phyloP scores from a whole-genome alignment of 2,329 filamentous ascomycete species.

The Colletotrichum euphorbiae region DNA sequence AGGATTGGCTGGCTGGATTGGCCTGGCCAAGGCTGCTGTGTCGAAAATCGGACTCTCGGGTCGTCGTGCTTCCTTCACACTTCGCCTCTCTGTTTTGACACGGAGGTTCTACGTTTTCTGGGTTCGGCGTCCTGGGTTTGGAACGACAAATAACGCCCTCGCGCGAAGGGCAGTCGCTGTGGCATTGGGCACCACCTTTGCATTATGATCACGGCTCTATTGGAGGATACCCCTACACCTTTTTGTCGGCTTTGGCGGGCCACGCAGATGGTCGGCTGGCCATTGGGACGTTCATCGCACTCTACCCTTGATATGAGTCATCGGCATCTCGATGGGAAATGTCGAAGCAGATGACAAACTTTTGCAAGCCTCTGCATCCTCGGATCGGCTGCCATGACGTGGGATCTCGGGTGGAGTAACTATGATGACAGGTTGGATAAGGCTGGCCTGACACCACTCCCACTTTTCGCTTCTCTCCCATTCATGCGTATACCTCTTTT shows the following conservation, averaged over 20 bases:
- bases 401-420: background rate
- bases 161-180: constrained; percentile 37
- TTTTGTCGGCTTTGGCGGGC: constrained; percentile 21
- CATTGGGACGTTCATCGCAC: constrained; percentile 9
- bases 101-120: constrained; percentile 41
- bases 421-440: constrained; percentile 31
- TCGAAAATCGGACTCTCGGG: constrained; percentile 47
- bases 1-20: constrained; percentile 32
- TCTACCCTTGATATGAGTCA: background rate
- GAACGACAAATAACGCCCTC: constrained; percentile 36
- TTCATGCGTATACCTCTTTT: constrained; percentile 39
- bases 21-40: constrained; percentile 47
- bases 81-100: constrained; percentile 44
- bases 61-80: constrained; percentile 48
- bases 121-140: constrained; percentile 38
- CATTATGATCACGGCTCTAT: constrained; percentile 38
- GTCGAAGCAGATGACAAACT: background rate
- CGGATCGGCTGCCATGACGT: constrained; percentile 1
- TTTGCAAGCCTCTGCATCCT: background rate
- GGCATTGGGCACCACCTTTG: constrained; percentile 38
- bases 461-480: constrained; percentile 33
- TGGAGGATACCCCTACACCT: constrained; percentile 36
- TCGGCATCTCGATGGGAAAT: background rate
- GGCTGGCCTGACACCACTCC: constrained; percentile 38
- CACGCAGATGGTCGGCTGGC: constrained; percentile 6